These are phyloP conservation scores for Ophiostoma pallidulum DNA, from an alignment of 2,329 filamentous ascomycete species.

Conservation along the genomic window DNA sequence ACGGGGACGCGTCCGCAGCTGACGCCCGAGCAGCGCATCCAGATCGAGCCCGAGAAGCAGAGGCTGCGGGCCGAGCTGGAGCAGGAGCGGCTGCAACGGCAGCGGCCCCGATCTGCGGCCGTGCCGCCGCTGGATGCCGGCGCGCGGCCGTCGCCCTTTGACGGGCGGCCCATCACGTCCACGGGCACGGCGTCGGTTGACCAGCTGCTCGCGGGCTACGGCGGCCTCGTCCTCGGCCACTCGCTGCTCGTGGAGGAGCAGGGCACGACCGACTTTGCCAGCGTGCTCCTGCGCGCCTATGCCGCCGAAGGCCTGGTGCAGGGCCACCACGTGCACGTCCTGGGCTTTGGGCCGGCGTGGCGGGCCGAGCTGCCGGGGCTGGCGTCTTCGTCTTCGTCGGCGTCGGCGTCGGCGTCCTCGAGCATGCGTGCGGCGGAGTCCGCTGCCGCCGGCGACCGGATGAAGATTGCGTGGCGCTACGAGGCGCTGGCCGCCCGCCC, in stretches of 20 bases:
- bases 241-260: slow-evolving; percentile 76
- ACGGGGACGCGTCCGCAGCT: slow-evolving; percentile 1
- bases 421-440: slow-evolving; percentile 31
- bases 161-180: slow-evolving; percentile 80
- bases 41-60: slow-evolving; percentile 12
- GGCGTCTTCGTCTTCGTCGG: too few relatives aligned
- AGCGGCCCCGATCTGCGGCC: not conserved
- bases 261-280: slow-evolving; percentile 89
- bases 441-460: slow-evolving; percentile 52
- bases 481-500: slow-evolving; percentile 51
- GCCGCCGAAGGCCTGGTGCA: slow-evolving; percentile 89
- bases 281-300: slow-evolving; percentile 75
- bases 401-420: slow-evolving; percentile 26
- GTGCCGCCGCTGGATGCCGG: slow-evolving; percentile 30
- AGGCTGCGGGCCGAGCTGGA: slow-evolving; percentile 6
- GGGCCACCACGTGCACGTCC: slow-evolving; percentile 76
- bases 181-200: slow-evolving; percentile 85
- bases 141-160: slow-evolving; percentile 75
- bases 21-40: not conserved
- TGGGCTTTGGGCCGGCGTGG: slow-evolving; percentile 75
- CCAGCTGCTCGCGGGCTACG: slow-evolving; percentile 73
- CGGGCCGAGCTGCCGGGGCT: slow-evolving; percentile 73
- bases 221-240: slow-evolving; percentile 72
- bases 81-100: slow-evolving; percentile 4
- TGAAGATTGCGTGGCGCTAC: slow-evolving; percentile 99